Base-by-base conservation (phyloP, 1,284 basidiomycete species). In the Papiliotrema fonsecae region DNA sequence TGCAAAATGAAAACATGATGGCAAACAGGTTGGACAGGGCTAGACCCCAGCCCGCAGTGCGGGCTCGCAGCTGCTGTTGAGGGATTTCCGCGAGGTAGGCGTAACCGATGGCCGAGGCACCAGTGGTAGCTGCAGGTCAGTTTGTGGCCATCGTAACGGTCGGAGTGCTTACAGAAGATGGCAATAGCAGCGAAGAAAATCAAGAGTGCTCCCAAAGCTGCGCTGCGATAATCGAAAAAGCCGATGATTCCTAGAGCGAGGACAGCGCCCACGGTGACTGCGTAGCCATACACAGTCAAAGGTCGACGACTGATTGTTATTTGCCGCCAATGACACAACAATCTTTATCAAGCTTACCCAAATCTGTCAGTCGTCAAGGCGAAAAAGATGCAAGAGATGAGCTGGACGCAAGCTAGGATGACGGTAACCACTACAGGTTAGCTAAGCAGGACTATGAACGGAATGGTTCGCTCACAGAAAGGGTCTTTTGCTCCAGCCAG, bases 381-480 rank as follows among this genome's bases (percentile, higher is more conserved):
- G 21, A 48, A 47, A 32, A 56, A 19, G 18, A 59, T 36, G 27
- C 57, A 47, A 1, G 51, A 47, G 30, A 58, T 25, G 18, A 64
- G 50, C 43, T 63, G 59, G 14, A 56, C 56, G 38, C 59, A 62
- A 25, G 60, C 54, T 26, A 67, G 58, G 39, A 67, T 67, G 50
- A 64, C 53, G 2, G 64, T 63, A 25, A 65, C 62, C n/a, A n/a
- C n/a, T n/a, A n/a, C n/a, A n/a, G n/a, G n/a, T n/a, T n/a, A n/a
- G n/a, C n/a, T n/a, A n/a, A n/a, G n/a, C n/a, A n/a, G n/a, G n/a
- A n/a, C n/a, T n/a, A n/a, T n/a, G n/a, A n/a, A n/a, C n/a, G n/a
- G n/a, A n/a, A n/a, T n/a, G n/a, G n/a, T n/a, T n/a, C n/a, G n/a
- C n/a, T n/a, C n/a, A 4, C 25, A 45, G 61, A 63, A 64, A 0